These are phyloP conservation scores for Aureobasidium sp. DNA, from an alignment of 2,329 filamentous ascomycete genomes.

Conservation along the genomic window DNA sequence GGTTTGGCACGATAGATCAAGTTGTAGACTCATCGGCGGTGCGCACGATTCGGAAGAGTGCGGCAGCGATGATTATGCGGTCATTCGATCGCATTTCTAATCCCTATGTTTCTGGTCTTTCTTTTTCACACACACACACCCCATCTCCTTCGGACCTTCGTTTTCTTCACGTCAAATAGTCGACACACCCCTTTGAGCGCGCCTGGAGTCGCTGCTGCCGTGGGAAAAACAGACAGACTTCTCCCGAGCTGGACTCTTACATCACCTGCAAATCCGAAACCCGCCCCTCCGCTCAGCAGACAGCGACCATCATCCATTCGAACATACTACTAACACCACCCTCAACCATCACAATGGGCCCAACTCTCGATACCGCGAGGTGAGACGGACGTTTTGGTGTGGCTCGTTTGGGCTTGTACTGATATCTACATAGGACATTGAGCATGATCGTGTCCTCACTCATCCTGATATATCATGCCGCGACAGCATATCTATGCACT, in stretches of 20 bases:
- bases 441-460: slow-evolving; percentile 21
- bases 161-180: neutral
- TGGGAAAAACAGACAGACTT: neutral
- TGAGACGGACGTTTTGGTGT: neutral
- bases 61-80: slow-evolving; percentile 1
- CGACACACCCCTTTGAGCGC: slow-evolving; percentile 4
- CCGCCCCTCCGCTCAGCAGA: neutral
- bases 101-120: neutral
- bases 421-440: slow-evolving; percentile 16
- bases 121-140: neutral
- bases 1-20: neutral
- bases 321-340: neutral
- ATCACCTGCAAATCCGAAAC: neutral
- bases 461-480: slow-evolving; percentile 23
- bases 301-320: neutral
- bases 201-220: slow-evolving; percentile 16
- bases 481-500: slow-evolving; percentile 23
- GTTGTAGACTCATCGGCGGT: slow-evolving; percentile 3
- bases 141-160: slow-evolving; percentile 11
- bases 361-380: neutral
- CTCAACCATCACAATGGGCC: neutral
- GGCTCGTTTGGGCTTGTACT: neutral
- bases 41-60: neutral
- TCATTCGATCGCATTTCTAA: slow-evolving; percentile 11
- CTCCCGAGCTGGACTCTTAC: slow-evolving; percentile 15